Evolutionary conservation across 2,329 filamentous ascomycete genomes (phyloP).

Genomic region (Nigrospora oryzae): DNA sequence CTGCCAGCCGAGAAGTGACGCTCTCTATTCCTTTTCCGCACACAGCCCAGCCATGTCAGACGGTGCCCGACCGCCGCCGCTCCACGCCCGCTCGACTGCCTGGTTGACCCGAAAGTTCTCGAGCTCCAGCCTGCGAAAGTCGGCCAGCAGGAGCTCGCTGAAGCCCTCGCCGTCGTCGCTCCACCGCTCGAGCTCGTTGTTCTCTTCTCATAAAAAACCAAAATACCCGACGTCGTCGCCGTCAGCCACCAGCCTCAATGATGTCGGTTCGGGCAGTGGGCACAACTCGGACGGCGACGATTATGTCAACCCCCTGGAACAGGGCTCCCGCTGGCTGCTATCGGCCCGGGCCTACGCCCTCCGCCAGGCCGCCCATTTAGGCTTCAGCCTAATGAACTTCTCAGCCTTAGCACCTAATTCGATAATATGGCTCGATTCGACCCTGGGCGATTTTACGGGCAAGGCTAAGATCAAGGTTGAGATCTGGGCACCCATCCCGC

Average conservation of each 20-base stretch:
- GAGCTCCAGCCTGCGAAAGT: neutral
- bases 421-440: conserved; percentile 17
- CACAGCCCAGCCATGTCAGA: too few relatives aligned
- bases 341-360: conserved; percentile 14
- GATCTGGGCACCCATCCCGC: conserved; percentile 16
- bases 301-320: conserved; percentile 4
- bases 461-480: conserved; percentile 13
- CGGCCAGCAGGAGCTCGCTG: neutral
- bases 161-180: neutral
- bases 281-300: conserved; percentile 1
- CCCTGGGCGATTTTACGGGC: conserved; percentile 12
- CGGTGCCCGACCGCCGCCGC: neutral
- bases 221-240: neutral
- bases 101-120: neutral
- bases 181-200: neutral
- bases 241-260: neutral
- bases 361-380: conserved; percentile 11
- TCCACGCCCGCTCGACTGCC: neutral
- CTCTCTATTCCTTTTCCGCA: too few relatives aligned
- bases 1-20: too few relatives aligned
- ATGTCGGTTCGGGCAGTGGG: neutral
- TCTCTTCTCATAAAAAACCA: neutral
- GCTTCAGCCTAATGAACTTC: conserved; percentile 13
- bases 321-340: conserved; percentile 12
- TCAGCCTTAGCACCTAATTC: conserved; percentile 8